Base-by-base conservation (phyloP, 1,284 basidiomycete genomes). In the Cryptococcus neoformans region DNA sequence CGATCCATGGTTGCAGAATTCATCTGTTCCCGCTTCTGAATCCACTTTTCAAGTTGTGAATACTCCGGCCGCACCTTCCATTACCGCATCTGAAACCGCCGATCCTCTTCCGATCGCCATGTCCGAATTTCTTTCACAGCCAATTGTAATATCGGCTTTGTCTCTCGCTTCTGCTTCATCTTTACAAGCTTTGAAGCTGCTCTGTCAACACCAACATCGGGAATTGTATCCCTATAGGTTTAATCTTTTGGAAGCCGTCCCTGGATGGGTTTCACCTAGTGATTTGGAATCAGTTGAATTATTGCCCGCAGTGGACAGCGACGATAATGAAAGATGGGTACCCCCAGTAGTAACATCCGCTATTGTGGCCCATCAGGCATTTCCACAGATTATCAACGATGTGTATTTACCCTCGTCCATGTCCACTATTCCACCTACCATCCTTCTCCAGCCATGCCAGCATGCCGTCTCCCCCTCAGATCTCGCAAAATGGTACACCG, bases 401-500 rank as follows among this genome's bases (percentile, higher is more conserved):
- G 12, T 17, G 14, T 39, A 11, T 39, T 9, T 41, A 17, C 39
- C 49, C 1, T 4, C 9, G 9, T n/a, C 10, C 16, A 17, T 51
- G 11, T 8, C 9, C 5, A 17, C 49, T 10, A 39, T 39, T 11
- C 17, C 45, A 8, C 6, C 28, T 3, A 21, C 38, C 28, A 8
- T 35, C 11, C 49, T 48, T 42, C 40, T 16, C 14, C 35, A 41
- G 14, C 38, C 51, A 12, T 49, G 40, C 1, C 16, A 45, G 11
- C 35, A 54, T n/a, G 57, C 57, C 14, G 55, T 76, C 10, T 59
- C 72, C 2, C 60, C 14, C 38, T 61, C 65, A 9, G 83, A 84
- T 38, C 79, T 95, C 1, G 78, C 83, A 5, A 58, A 73, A 14
- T 97, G 91, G 92, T 96, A 94, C 78, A 82, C 78, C 59, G 63